A percentile compares a stretch with the other conserved stretches of the same genome.
phyloP scores from a whole-genome alignment of 2,329 filamentous ascomycete species.

The Beauveria sp. region DNA sequence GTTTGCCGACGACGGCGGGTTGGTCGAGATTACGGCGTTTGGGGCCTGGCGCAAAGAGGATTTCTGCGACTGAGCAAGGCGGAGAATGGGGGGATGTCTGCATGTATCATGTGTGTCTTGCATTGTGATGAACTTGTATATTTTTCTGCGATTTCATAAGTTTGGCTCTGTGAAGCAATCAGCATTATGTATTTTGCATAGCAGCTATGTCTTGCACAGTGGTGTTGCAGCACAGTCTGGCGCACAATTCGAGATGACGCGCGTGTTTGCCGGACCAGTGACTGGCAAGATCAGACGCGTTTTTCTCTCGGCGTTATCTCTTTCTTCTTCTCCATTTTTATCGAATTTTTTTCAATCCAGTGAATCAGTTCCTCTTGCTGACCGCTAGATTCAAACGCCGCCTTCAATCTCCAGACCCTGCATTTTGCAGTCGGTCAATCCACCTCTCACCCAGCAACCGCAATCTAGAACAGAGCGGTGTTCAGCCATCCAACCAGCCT shows the following conservation, averaged over 20 bases:
- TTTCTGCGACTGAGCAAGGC: not conserved
- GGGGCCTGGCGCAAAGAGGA: not conserved
- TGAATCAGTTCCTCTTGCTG: not conserved
- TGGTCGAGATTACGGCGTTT: not conserved
- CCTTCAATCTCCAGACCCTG: conserved; percentile 11
- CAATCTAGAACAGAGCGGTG: conserved; percentile 5
- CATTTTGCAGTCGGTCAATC: conserved; percentile 11
- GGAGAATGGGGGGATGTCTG: not conserved
- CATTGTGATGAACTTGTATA: not conserved
- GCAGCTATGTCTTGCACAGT: not conserved
- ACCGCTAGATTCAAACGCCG: not conserved
- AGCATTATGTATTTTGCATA: not conserved
- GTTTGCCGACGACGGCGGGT: conserved; percentile 14
- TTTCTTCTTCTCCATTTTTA: not conserved
- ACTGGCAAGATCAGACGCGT: not conserved
- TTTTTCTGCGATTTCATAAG: not conserved
- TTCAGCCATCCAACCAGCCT: not conserved
- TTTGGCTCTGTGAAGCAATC: not conserved
- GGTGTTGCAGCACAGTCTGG: not conserved
- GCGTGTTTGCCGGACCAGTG: not conserved
- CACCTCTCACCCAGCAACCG: conserved; percentile 5
- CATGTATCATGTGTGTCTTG: too few relatives aligned
- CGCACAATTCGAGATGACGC: not conserved
- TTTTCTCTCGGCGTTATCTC: too few relatives aligned
- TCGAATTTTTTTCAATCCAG: too few relatives aligned